Conservation (phyloP, 164 flowering plant genomes). For the Vitis rotundifolia region DNA sequence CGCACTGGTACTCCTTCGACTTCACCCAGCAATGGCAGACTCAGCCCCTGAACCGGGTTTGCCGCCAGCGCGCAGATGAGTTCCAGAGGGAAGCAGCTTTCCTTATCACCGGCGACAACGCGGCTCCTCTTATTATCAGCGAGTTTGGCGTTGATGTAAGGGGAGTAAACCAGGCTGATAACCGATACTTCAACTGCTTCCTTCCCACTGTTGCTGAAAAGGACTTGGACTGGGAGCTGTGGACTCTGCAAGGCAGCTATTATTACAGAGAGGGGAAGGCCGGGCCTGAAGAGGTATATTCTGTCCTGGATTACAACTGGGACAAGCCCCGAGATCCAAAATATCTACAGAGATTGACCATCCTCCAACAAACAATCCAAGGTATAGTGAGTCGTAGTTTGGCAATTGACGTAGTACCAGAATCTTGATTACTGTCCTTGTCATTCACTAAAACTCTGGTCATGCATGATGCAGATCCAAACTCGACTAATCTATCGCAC, state of each 20-base stretch:
- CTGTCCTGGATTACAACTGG: constrained; percentile 42
- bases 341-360: constrained; percentile 21
- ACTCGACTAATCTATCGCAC: constrained; percentile 7
- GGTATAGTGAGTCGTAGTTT: constrained; percentile 14
- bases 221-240: constrained; percentile 60
- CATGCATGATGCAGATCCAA: constrained; percentile 23
- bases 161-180: constrained; percentile 33
- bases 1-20: constrained; percentile 46
- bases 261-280: constrained; percentile 27
- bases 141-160: constrained; percentile 56
- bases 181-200: constrained; percentile 46
- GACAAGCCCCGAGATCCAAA: constrained; percentile 25
- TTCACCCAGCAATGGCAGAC: constrained; percentile 24
- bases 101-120: constrained; percentile 20
- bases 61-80: constrained; percentile 9
- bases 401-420: no score
- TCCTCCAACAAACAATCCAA: constrained; percentile 32
- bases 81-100: constrained; percentile 25
- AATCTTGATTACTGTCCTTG: no score
- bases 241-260: constrained; percentile 60
- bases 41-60: constrained; percentile 20
- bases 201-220: constrained; percentile 24
- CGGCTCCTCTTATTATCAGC: constrained; percentile 47
- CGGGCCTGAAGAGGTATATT: constrained; percentile 39
- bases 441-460: no score